Percentiles rank a stretch among this genome's conserved stretches.
These are phyloP conservation scores for Rhizopogon vulgaris DNA, from an alignment of 768 basidiomycete genomes.

Conservation along the genomic window DNA sequence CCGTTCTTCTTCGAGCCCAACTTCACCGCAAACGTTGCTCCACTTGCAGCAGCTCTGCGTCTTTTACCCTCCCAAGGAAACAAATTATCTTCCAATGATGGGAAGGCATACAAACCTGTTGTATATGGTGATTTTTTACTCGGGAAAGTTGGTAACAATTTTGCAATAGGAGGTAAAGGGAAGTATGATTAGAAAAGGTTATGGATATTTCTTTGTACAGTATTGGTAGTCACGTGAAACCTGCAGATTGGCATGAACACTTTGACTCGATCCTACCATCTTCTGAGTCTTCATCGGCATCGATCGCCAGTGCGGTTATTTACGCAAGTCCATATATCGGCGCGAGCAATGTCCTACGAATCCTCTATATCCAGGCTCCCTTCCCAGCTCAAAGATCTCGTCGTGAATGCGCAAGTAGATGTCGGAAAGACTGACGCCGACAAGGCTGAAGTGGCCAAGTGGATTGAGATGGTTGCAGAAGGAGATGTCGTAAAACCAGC, in stretches of 20 bases:
- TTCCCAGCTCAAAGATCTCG: conserved; percentile 50
- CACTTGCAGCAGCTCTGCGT: conserved; percentile 56
- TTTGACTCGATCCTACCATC: conserved; percentile 18
- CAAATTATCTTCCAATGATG: conserved; percentile 11
- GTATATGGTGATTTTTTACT: conserved; percentile 77
- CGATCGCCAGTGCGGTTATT: conserved; percentile 11
- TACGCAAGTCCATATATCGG: conserved; percentile 1
- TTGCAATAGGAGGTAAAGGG: conserved; percentile 37
- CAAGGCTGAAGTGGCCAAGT: conserved; percentile 54
- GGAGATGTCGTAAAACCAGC: conserved; percentile 42
- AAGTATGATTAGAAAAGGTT: conserved; percentile 20
- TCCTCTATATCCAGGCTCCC: conserved; percentile 40
- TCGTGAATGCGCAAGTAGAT: conserved; percentile 31
- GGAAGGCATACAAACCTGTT: conserved; percentile 38
- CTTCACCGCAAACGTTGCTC: conserved; percentile 63
- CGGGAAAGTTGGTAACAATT: conserved; percentile 70
- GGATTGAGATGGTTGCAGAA: conserved; percentile 61
- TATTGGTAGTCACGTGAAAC: conserved; percentile 23
- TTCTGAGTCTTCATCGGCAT: conserved; percentile 15
- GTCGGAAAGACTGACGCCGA: conserved; percentile 57
- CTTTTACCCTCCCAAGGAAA: conserved; percentile 14
- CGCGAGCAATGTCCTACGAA: conserved; percentile 47
- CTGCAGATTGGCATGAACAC: conserved; percentile 9
- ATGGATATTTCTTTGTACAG: background rate
- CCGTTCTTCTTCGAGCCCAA: conserved; percentile 96